Percentiles rank a stretch among this genome's conserved stretches.
Conservation (phyloP, 139 green algal genomes). For the Volvox reticuliferus region DNA sequence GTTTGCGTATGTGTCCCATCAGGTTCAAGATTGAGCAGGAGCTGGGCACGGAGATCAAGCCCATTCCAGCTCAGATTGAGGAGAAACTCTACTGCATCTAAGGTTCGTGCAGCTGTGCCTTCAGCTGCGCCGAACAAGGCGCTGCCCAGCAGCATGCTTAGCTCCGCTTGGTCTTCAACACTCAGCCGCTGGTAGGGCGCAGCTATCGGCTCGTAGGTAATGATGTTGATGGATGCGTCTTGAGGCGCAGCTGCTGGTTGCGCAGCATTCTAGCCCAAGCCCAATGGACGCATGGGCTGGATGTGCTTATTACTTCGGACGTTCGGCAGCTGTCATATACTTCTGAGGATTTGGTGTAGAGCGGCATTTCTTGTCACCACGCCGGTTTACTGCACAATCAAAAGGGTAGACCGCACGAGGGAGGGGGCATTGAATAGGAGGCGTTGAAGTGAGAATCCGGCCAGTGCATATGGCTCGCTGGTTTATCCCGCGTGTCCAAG, state of each 20-base stretch:
- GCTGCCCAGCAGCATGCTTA: neutral
- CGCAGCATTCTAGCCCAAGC: neutral
- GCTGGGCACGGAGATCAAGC: constrained; percentile 99
- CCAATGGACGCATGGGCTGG: neutral
- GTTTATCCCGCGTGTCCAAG: neutral
- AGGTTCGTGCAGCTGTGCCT: neutral
- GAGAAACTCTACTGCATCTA: constrained; percentile 94
- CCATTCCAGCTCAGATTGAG: constrained; percentile 97
- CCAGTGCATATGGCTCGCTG: neutral
- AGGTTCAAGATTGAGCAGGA: constrained; percentile 98
- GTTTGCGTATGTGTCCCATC: neutral
- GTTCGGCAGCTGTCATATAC: neutral
- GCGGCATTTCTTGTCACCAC: neutral
- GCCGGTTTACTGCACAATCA: neutral
- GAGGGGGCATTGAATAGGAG: neutral
- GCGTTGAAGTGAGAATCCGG: neutral
- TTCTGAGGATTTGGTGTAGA: neutral
- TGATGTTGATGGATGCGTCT: neutral
- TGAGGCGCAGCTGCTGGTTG: neutral
- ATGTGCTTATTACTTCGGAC: neutral
- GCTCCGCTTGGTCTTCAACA: constrained; percentile 2
- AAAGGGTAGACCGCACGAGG: neutral
- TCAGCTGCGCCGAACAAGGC: constrained; percentile 10
- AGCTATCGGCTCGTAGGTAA: neutral
- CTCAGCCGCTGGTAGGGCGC: neutral